phyloP scores from a whole-genome alignment of 108 stramenopile species.

The Discostella pseudostelligera region DNA sequence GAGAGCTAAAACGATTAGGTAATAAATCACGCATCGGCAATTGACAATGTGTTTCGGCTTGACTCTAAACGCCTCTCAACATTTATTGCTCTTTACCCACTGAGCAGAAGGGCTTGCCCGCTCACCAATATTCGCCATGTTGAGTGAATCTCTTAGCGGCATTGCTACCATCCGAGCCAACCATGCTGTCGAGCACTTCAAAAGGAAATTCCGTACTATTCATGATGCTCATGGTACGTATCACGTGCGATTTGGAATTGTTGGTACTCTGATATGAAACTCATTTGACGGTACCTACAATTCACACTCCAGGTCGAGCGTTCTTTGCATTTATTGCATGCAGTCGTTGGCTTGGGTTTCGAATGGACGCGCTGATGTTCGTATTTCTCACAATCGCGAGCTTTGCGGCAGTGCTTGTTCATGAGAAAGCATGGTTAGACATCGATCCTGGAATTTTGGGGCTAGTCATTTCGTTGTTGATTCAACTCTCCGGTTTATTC shows the following conservation, averaged over 20 bases:
- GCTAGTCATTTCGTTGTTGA: constrained; percentile 63
- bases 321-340: constrained; percentile 85
- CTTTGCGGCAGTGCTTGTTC: constrained; percentile 77
- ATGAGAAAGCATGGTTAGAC: constrained; percentile 52
- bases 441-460: constrained; percentile 85
- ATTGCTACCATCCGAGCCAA: constrained; percentile 91
- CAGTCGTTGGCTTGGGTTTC: constrained; percentile 89
- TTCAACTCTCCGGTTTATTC: constrained; percentile 68
- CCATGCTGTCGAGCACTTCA: constrained; percentile 55
- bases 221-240: constrained; percentile 69
- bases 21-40: neutral
- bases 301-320: constrained; percentile 45
- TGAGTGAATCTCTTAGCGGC: constrained; percentile 84
- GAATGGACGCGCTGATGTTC: constrained; percentile 84
- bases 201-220: constrained; percentile 56
- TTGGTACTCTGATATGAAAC: neutral
- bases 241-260: neutral
- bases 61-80: neutral
- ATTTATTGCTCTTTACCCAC: neutral
- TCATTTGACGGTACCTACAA: neutral
- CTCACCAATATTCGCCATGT: constrained; percentile 86
- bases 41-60: neutral
- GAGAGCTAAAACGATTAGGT: constrained; percentile 80
- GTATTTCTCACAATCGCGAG: constrained; percentile 62
- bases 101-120: constrained; percentile 72